Evolutionary conservation across 2,329 filamentous ascomycete genomes (phyloP).

Genomic region (Aureobasidium sp.): DNA sequence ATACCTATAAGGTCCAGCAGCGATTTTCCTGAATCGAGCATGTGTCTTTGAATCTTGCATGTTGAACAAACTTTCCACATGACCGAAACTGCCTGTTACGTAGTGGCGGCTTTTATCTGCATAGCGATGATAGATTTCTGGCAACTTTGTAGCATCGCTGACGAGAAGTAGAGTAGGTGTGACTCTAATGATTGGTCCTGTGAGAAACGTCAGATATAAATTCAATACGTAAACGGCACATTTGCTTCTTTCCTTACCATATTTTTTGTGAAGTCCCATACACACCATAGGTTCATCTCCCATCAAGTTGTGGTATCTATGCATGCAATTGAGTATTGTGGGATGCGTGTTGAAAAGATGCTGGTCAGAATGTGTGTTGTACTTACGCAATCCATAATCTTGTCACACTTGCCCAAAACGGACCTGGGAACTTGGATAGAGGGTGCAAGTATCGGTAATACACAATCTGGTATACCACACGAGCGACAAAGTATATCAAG

Average conservation of each 20-base stretch:
- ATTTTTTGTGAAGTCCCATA: slow-evolving; percentile 50
- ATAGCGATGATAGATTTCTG: slow-evolving; percentile 61
- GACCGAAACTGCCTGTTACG: slow-evolving; percentile 63
- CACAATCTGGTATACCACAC: slow-evolving; percentile 20
- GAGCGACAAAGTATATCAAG: not conserved
- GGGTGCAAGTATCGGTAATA: slow-evolving; percentile 31
- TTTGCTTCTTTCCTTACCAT: too few relatives aligned
- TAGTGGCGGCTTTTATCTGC: slow-evolving; percentile 64
- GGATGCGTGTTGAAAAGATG: too few relatives aligned
- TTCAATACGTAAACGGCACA: too few relatives aligned
- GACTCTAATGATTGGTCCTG: slow-evolving; percentile 60
- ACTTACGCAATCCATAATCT: slow-evolving; percentile 46
- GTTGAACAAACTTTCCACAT: slow-evolving; percentile 63
- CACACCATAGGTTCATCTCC: slow-evolving; percentile 51
- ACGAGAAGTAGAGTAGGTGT: slow-evolving; percentile 61
- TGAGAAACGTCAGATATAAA: not conserved
- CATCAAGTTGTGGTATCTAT: slow-evolving; percentile 49
- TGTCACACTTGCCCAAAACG: slow-evolving; percentile 29
- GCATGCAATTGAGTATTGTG: too few relatives aligned
- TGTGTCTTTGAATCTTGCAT: slow-evolving; percentile 61
- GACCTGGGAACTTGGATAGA: slow-evolving; percentile 31
- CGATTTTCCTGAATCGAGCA: slow-evolving; percentile 59
- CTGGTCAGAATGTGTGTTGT: too few relatives aligned
- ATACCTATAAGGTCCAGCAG: slow-evolving; percentile 55
- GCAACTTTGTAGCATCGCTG: slow-evolving; percentile 59